A percentile compares a stretch with the other conserved stretches of the same genome.
Conservation (phyloP, 2,329 filamentous ascomycete genomes). For the Colletotrichum scovillei region DNA sequence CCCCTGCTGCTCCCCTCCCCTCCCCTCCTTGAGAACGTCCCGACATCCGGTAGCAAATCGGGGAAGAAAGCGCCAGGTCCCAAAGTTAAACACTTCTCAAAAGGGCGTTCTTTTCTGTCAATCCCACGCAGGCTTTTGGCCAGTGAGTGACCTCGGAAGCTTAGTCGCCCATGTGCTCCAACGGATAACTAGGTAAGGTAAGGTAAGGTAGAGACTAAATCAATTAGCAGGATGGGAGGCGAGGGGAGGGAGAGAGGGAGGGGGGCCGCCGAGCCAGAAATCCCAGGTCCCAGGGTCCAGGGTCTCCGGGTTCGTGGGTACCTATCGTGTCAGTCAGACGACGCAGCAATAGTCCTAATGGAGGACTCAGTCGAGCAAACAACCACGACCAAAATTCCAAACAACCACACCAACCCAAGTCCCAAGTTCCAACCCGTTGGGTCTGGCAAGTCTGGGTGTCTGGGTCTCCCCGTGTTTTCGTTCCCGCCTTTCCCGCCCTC, state of each 20-base stretch:
- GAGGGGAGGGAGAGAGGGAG: not conserved
- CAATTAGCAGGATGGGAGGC: not conserved
- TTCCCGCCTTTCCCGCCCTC: constrained; percentile 34
- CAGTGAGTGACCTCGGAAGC: not conserved
- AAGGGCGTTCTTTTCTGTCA: constrained; percentile 13
- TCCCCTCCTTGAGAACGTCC: not conserved
- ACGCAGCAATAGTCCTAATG: too few relatives aligned
- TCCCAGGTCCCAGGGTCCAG: constrained; percentile 30
- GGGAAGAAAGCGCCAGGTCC: constrained; percentile 19
- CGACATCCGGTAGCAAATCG: constrained; percentile 28
- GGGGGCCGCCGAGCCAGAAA: not conserved
- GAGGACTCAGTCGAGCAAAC: not conserved
- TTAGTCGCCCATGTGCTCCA: not conserved
- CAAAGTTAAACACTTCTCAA: not conserved
- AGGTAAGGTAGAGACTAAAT: not conserved
- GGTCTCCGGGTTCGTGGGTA: constrained; percentile 13
- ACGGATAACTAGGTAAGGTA: not conserved
- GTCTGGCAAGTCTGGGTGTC: constrained; percentile 13
- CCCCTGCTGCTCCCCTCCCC: not conserved
- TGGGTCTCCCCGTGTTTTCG: constrained; percentile 28
- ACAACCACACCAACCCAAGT: constrained; percentile 18
- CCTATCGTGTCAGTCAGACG: constrained; percentile 12
- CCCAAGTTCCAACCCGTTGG: constrained; percentile 25
- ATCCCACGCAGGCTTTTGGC: not conserved
- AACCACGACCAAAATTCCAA: not conserved